phyloP scores from a whole-genome alignment of 352 stramenopile genomes.

The Phytophthora hybrid region DNA sequence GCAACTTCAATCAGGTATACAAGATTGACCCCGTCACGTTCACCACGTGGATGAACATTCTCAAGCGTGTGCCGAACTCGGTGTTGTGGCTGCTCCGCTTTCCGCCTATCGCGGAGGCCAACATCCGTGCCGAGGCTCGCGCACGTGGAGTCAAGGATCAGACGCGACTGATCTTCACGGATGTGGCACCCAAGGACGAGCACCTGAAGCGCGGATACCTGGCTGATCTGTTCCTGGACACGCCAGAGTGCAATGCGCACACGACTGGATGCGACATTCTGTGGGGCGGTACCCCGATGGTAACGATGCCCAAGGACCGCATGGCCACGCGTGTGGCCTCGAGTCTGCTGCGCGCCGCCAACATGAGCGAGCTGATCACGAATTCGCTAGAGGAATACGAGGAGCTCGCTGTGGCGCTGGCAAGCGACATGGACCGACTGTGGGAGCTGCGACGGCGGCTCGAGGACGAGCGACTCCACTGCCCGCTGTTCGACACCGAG shows the following conservation, averaged over 20 bases:
- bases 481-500: conserved; percentile 84
- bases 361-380: conserved; percentile 85
- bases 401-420: conserved; percentile 90
- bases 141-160: conserved; percentile 75
- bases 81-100: conserved; percentile 94
- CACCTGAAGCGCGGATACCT: conserved; percentile 90
- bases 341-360: conserved; percentile 84
- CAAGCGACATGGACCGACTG: conserved; percentile 87
- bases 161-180: conserved; percentile 80
- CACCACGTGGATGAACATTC: conserved; percentile 93
- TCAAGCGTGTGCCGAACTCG: conserved; percentile 92
- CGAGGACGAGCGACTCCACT: conserved; percentile 69
- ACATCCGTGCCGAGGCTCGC: conserved; percentile 84
- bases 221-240: conserved; percentile 95
- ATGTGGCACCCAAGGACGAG: conserved; percentile 91
- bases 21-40: conserved; percentile 95
- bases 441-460: conserved; percentile 78
- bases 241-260: conserved; percentile 91
- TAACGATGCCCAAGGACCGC: conserved; percentile 91
- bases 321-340: conserved; percentile 92
- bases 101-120: conserved; percentile 79
- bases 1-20: conserved; percentile 96
- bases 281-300: conserved; percentile 92
- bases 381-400: conserved; percentile 89
- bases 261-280: conserved; percentile 94